A percentile compares a stretch with the other conserved stretches of the same genome.
Evolutionary conservation across 2,329 filamentous ascomycete species (phyloP).

Genomic region (Biscogniauxia marginata): DNA sequence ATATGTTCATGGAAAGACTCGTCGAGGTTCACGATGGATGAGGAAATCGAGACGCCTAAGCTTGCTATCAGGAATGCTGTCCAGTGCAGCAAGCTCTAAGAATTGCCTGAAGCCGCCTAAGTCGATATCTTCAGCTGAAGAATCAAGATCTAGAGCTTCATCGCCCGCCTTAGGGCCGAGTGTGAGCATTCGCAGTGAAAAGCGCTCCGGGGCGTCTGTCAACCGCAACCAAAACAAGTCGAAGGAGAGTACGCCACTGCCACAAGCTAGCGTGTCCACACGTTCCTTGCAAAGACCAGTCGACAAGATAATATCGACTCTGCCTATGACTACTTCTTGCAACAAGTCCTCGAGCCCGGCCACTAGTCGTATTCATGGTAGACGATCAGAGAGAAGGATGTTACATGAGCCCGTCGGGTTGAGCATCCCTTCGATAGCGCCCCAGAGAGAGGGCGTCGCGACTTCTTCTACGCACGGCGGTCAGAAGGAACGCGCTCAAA

Average conservation of each 20-base stretch:
- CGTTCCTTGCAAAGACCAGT: neutral
- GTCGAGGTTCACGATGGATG: conserved; percentile 1
- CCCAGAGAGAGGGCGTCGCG: neutral
- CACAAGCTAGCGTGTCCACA: neutral
- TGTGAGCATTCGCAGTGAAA: neutral
- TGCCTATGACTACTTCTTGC: neutral
- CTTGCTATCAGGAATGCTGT: conserved; percentile 12
- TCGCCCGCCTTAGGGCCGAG: conserved; percentile 2
- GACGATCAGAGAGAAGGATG: neutral
- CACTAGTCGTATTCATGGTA: neutral
- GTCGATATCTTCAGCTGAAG: conserved; percentile 13
- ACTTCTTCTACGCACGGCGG: neutral
- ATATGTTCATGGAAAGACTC: conserved; percentile 7
- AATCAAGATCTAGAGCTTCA: conserved; percentile 15
- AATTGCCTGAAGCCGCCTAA: neutral
- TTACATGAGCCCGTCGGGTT: neutral
- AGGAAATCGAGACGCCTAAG: conserved; percentile 11
- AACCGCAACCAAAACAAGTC: neutral
- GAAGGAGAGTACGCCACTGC: neutral
- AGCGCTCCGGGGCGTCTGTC: neutral
- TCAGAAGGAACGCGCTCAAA: neutral
- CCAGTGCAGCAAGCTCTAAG: conserved; percentile 1
- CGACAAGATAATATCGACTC: neutral
- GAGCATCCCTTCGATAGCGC: neutral
- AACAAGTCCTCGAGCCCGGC: neutral